Percentiles rank a stretch among this genome's conserved stretches.
phyloP scores from a whole-genome alignment of 768 basidiomycete genomes.

The Erythrobasidium yunnanense region DNA sequence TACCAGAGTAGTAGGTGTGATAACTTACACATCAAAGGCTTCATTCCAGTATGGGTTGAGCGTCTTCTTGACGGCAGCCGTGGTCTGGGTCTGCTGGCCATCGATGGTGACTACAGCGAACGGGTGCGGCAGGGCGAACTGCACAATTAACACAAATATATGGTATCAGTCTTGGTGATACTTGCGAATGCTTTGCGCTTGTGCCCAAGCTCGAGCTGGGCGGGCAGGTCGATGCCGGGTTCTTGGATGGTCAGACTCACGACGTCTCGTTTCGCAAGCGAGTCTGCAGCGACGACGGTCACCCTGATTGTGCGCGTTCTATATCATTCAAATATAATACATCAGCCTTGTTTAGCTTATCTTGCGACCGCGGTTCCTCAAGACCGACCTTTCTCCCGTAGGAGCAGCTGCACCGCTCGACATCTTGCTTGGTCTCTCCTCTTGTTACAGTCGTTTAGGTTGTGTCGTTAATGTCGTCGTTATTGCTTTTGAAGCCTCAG shows the following conservation, averaged over 20 bases:
- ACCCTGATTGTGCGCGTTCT: constrained; percentile 21
- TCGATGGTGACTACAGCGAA: constrained; percentile 98
- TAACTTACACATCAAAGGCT: constrained; percentile 83
- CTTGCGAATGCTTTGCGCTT: too few species aligned
- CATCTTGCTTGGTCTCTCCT: too few species aligned
- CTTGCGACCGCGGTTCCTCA: too few species aligned
- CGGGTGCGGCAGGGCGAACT: constrained; percentile 85
- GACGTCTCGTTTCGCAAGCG: constrained; percentile 83
- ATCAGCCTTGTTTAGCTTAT: not conserved
- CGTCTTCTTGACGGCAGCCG: constrained; percentile 91
- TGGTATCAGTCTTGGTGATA: constrained; percentile 33
- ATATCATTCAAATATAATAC: not conserved
- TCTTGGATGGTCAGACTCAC: too few species aligned
- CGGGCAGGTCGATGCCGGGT: too few species aligned
- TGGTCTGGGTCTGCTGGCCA: constrained; percentile 92
- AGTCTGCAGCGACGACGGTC: constrained; percentile 70
- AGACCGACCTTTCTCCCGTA: not conserved
- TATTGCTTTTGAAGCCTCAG: too few species aligned
- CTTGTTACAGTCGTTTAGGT: not conserved
- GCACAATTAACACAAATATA: too few species aligned
- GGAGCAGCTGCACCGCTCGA: not conserved
- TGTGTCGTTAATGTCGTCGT: too few species aligned
- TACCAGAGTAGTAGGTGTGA: not conserved
- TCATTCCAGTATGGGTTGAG: constrained; percentile 96
- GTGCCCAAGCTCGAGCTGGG: too few species aligned